These are phyloP conservation scores for Boechera divaricarpa DNA, from an alignment of 345 rosid genomes.

Conservation along the genomic window DNA sequence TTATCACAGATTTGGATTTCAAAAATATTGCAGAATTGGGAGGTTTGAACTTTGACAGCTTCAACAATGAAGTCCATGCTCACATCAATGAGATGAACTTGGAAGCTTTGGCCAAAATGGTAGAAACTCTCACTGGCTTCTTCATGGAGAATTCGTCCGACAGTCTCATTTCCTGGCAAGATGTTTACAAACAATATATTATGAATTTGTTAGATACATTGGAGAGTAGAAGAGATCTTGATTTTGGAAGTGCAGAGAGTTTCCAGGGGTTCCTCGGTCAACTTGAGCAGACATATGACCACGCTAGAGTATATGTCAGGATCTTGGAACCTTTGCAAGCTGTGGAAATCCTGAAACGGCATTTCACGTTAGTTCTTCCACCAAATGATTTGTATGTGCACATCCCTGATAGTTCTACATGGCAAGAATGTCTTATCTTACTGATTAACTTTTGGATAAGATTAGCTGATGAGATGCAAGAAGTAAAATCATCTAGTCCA, in stretches of 20 bases:
- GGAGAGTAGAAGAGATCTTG: conserved; percentile 56
- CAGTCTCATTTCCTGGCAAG: conserved; percentile 67
- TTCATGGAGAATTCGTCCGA: conserved; percentile 54
- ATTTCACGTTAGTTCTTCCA: conserved; percentile 58
- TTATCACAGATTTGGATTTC: conserved; percentile 76
- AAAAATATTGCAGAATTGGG: conserved; percentile 72
- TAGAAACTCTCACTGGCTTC: conserved; percentile 54
- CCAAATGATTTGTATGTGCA: conserved; percentile 50
- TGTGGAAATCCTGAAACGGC: conserved; percentile 64
- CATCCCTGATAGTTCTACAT: conserved; percentile 82
- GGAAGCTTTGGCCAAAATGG: conserved; percentile 91
- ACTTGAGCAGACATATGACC: conserved; percentile 73
- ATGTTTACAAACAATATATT: conserved; percentile 71
- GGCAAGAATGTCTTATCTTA: conserved; percentile 91
- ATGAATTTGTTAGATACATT: conserved; percentile 55
- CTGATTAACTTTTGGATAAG: conserved; percentile 81
- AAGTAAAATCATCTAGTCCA: conserved; percentile 51
- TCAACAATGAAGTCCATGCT: conserved; percentile 67
- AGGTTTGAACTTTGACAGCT: conserved; percentile 66
- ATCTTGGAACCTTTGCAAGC: conserved; percentile 67
- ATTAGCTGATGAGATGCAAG: conserved; percentile 78
- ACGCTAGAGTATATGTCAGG: conserved; percentile 60
- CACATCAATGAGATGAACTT: conserved; percentile 61
- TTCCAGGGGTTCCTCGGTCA: conserved; percentile 65
- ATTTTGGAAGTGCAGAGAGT: conserved; percentile 66